Evolutionary conservation across 352 stramenopile genomes (phyloP), one percentile per base, ranked within the genome.

Genomic region (Phytopythium chamaehyphon): DNA sequence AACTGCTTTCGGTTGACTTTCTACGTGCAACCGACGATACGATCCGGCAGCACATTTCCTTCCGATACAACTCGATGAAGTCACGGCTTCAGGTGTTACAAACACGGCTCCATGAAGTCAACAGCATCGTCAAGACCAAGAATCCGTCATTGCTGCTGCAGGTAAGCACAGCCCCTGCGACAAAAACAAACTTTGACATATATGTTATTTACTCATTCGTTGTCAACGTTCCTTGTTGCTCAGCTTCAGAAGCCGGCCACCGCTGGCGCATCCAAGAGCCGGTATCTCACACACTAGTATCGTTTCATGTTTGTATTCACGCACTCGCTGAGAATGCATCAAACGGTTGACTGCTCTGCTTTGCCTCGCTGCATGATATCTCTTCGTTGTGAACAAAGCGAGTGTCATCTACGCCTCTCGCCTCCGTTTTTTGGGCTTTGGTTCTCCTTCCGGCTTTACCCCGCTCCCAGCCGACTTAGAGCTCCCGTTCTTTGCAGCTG

Each of bases 61-160:
- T 96, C 60, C 76, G 91, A 14, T 98, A 98, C 72, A 97, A 97
- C 61, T 93, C 88, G 23, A 90, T 97, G 75, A 98, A 98, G 64
- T 73, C 83, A 45, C 81, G 90, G 28, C 73, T 98, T 50, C 74
- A 90, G 61, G 75, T 96, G 49, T 85, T 98, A 59, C 89, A 98
- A 64, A 92, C 83, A 21, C 73, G 90, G 22, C 71, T 98, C 12
- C 80, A 96, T 50, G 93, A 98, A 53, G 88, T 97, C 23, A 96
- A 97, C 66, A 97, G 88, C 55, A 91, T 98, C 39, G 88, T 98
- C 54, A 97, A 98, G 66, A 86, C 93, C 40, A 97, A 98, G 60
- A 98, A 98, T 55, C 90, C 92, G 37, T 97, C 83, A 36, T 68
- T 98, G 54, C 57, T 98, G 52, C 62, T 97, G 36, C 92, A 98